Evolutionary conservation across 345 rosid genomes (phyloP).

Genomic region (Raphanus raphanistrum): DNA sequence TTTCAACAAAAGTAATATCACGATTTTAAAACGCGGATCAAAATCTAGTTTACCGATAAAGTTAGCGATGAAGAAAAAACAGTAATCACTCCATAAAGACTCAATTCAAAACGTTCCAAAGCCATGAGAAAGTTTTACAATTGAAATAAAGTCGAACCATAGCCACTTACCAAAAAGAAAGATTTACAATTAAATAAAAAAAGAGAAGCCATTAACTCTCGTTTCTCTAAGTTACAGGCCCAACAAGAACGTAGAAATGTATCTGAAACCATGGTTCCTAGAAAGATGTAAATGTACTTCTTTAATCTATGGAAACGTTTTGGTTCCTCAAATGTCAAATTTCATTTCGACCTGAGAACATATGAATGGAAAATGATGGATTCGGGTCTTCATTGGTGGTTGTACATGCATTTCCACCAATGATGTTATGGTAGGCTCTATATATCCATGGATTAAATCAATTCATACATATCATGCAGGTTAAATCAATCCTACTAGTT

Average conservation of each 20-base stretch:
- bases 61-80: conserved; percentile 4
- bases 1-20: too few relatives aligned
- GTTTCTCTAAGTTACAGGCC: conserved; percentile 15
- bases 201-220: conserved; percentile 28
- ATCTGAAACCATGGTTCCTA: conserved; percentile 23
- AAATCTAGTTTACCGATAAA: background rate
- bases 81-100: background rate
- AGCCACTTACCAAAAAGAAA: conserved; percentile 3
- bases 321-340: conserved; percentile 3
- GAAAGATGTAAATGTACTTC: conserved; percentile 9
- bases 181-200: background rate
- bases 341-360: conserved; percentile 9
- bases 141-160: conserved; percentile 20
- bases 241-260: conserved; percentile 2
- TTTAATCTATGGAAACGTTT: conserved; percentile 5
- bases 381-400: background rate
- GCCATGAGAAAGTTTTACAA: conserved; percentile 16
- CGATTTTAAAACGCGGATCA: too few relatives aligned
- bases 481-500: background rate
- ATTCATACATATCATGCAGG: background rate
- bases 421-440: background rate
- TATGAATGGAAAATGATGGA: conserved; percentile 12
- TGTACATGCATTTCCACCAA: background rate
- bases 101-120: background rate
- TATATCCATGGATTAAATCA: background rate